Conservation (phyloP, 306 rosid species). For the Fragaria vesca region DNA sequence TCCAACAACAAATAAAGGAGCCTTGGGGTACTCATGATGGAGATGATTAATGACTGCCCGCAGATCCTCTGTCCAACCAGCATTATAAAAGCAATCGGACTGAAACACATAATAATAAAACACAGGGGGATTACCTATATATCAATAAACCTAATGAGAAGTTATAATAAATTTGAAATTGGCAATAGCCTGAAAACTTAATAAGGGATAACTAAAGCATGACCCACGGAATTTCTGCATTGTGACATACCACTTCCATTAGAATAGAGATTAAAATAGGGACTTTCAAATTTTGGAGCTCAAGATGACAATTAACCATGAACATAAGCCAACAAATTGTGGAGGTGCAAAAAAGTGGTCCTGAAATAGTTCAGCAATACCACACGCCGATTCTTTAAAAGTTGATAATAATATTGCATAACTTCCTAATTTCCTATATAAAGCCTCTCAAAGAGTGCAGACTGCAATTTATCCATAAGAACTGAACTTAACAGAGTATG, state of each 20-base stretch:
- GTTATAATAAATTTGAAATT: not conserved
- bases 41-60: slow-evolving; percentile 64
- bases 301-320: not conserved
- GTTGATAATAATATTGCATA: not conserved
- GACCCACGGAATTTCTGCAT: not conserved
- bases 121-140: not conserved
- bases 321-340: not conserved
- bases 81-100: slow-evolving; percentile 97
- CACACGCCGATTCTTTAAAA: not conserved
- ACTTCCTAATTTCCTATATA: not conserved
- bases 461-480: not conserved
- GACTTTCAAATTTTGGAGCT: not conserved
- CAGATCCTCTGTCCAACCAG: slow-evolving; percentile 97
- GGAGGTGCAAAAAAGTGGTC: not conserved
- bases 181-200: not conserved
- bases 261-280: not conserved
- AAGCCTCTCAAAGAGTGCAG: not conserved
- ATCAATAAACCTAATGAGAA: slow-evolving; percentile 5
- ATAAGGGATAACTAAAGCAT: not conserved
- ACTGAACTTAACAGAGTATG: not conserved
- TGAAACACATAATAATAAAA: slow-evolving; percentile 46
- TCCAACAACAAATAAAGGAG: slow-evolving; percentile 83
- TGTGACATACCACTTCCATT: not conserved
- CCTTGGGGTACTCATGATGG: slow-evolving; percentile 61
- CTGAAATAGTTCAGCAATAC: not conserved